Conservation (phyloP, 257 asterid genomes). For the Lavandula angustifolia region DNA sequence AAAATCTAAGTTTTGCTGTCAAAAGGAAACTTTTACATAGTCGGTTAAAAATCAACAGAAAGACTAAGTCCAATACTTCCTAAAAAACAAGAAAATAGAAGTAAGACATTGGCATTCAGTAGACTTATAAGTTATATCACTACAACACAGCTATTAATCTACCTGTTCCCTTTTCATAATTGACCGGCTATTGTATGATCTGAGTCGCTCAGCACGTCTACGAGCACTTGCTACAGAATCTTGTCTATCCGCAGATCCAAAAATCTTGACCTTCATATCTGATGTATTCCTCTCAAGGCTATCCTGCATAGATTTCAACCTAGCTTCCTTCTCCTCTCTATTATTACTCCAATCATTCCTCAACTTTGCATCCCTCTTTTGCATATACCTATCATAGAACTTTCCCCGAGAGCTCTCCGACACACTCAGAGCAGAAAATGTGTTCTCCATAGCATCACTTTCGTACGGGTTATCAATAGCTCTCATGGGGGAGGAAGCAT, state of each 20-base stretch:
- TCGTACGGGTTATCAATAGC: slow-evolving; percentile 39
- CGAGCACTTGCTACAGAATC: slow-evolving; percentile 47
- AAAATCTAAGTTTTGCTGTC: slow-evolving; percentile 70
- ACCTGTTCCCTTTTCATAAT: slow-evolving; percentile 73
- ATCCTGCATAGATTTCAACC: slow-evolving; percentile 83
- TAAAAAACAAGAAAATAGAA: slow-evolving; percentile 3
- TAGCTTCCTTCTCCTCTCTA: slow-evolving; percentile 85
- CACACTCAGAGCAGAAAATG: slow-evolving; percentile 56
- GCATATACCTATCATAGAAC: slow-evolving; percentile 67
- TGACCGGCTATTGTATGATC: slow-evolving; percentile 66
- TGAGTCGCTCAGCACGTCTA: slow-evolving; percentile 70
- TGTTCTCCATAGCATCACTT: slow-evolving; percentile 44
- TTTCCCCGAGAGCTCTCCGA: slow-evolving; percentile 78
- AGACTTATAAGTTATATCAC: slow-evolving; percentile 9
- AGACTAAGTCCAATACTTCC: slow-evolving; percentile 29
- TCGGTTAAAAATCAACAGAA: slow-evolving; percentile 51
- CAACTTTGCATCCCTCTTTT: slow-evolving; percentile 88
- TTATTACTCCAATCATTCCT: slow-evolving; percentile 84
- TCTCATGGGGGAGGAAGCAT: slow-evolving; percentile 35
- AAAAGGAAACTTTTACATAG: slow-evolving; percentile 54
- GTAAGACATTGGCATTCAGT: slow-evolving; percentile 27
- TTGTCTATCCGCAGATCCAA: slow-evolving; percentile 55
- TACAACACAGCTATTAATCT: slow-evolving; percentile 37
- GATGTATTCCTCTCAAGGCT: slow-evolving; percentile 75
- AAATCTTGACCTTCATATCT: slow-evolving; percentile 77